Percentiles rank a stretch among this genome's conserved stretches.
Evolutionary conservation across 164 flowering plant genomes (phyloP).

Genomic region (Macadamia integrifolia): DNA sequence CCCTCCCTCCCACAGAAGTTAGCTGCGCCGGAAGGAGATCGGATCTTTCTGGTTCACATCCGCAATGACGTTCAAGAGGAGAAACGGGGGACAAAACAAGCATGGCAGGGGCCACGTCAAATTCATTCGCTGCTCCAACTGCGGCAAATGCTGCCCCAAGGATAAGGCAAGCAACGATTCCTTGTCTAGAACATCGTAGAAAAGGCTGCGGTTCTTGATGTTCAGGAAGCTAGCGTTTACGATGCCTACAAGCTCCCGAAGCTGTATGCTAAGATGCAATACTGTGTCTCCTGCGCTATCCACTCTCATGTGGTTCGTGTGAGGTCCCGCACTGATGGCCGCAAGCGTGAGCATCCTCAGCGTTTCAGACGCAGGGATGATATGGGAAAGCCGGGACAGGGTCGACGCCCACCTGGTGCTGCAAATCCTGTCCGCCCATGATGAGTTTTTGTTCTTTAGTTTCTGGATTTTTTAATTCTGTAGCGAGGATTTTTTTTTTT

Average conservation of each 20-base stretch:
- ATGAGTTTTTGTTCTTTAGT: background rate
- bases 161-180: slow-evolving; percentile 8
- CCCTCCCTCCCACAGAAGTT: too few species aligned
- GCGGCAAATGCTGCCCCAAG: slow-evolving; percentile 12
- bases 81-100: slow-evolving; percentile 8
- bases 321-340: slow-evolving; percentile 3
- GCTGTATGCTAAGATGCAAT: slow-evolving; percentile 26
- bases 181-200: slow-evolving; percentile 8
- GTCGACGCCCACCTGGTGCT: background rate
- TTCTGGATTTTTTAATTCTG: background rate
- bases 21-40: too few species aligned
- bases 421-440: background rate
- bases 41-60: too few species aligned
- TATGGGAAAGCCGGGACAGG: background rate
- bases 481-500: background rate
- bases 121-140: slow-evolving; percentile 10
- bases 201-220: slow-evolving; percentile 9
- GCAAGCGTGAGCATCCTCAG: slow-evolving; percentile 4
- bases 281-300: slow-evolving; percentile 21
- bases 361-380: slow-evolving; percentile 7
- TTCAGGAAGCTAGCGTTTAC: slow-evolving; percentile 8
- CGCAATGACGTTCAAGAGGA: slow-evolving; percentile 5
- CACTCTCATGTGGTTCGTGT: slow-evolving; percentile 13
- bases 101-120: slow-evolving; percentile 9
- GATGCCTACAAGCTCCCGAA: slow-evolving; percentile 18